Evolutionary conservation across 2,329 filamentous ascomycete species (phyloP).

Genomic region (Xylariaceae sp.): DNA sequence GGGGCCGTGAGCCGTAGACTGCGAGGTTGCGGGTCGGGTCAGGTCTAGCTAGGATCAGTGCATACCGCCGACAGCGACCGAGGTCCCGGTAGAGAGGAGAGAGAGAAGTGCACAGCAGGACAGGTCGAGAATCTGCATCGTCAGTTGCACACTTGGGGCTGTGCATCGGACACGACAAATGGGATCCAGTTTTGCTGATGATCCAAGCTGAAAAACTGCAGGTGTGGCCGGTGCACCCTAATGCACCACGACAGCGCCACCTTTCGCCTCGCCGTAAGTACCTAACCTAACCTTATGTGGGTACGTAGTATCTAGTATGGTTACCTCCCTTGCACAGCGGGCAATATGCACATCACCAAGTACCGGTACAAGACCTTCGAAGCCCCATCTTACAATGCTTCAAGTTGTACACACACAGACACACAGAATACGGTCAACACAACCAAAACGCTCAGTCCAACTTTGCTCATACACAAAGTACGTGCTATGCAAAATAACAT

Average conservation of each 20-base stretch:
- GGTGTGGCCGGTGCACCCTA: conserved; percentile 24
- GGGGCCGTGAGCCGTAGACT: conserved; percentile 2
- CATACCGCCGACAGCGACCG: conserved; percentile 17
- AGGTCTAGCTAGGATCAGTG: conserved; percentile 8
- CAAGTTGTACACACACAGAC: not conserved
- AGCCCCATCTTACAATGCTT: conserved; percentile 3
- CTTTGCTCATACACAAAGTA: too few species aligned
- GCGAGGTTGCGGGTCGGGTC: conserved; percentile 13
- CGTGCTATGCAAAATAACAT: too few species aligned
- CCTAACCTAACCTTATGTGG: not conserved
- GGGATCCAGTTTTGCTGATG: conserved; percentile 22
- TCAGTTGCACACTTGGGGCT: conserved; percentile 8
- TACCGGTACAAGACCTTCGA: conserved; percentile 14
- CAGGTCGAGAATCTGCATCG: conserved; percentile 1
- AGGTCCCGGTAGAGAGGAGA: conserved; percentile 12
- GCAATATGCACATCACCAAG: conserved; percentile 1
- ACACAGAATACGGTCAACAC: too few species aligned
- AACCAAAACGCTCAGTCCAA: too few species aligned
- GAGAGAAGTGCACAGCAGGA: too few species aligned
- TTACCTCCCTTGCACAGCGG: not conserved
- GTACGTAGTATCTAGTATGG: not conserved
- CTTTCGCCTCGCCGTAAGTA: conserved; percentile 18
- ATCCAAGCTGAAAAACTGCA: conserved; percentile 30
- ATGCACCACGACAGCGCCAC: conserved; percentile 15
- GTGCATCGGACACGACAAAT: conserved; percentile 23